These are phyloP conservation scores for Persicaria maculosa DNA, from an alignment of 148 eudicot genomes.

Conservation along the genomic window DNA sequence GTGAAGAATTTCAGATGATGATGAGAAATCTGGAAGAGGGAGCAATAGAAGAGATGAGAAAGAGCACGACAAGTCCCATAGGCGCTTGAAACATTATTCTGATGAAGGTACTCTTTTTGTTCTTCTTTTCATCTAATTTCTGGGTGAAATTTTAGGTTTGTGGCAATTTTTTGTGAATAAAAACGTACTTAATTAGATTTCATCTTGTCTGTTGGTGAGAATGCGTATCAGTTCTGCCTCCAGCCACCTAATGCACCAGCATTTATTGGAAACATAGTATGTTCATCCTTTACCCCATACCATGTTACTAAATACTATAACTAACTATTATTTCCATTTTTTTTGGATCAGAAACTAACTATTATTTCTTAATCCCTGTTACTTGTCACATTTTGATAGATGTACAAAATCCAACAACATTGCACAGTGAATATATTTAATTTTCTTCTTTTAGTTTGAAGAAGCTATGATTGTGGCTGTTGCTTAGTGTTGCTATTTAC, in stretches of 20 bases:
- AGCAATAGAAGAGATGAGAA: too few species aligned
- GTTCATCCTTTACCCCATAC: conserved; percentile 17
- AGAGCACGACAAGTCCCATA: too few species aligned
- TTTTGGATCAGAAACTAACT: not conserved
- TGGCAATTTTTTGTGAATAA: too few species aligned
- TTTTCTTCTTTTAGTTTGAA: not conserved
- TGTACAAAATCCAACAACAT: not conserved
- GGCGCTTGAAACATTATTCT: too few species aligned
- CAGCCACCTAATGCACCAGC: conserved; percentile 93
- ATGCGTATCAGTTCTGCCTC: conserved; percentile 90
- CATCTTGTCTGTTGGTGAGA: too few species aligned
- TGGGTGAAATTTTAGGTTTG: too few species aligned
- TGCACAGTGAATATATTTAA: not conserved
- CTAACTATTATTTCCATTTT: not conserved
- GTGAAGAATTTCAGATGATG: too few species aligned
- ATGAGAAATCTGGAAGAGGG: too few species aligned
- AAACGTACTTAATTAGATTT: too few species aligned
- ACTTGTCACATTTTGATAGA: not conserved
- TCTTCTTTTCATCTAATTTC: too few species aligned
- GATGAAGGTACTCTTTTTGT: too few species aligned
- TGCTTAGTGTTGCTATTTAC: not conserved
- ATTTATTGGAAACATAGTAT: conserved; percentile 92
- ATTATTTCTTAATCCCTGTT: not conserved
- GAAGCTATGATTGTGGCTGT: not conserved
- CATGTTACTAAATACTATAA: not conserved